Base-by-base conservation (phyloP, 2,329 filamentous ascomycete species). In the Teratosphaeriaceae sp. region DNA sequence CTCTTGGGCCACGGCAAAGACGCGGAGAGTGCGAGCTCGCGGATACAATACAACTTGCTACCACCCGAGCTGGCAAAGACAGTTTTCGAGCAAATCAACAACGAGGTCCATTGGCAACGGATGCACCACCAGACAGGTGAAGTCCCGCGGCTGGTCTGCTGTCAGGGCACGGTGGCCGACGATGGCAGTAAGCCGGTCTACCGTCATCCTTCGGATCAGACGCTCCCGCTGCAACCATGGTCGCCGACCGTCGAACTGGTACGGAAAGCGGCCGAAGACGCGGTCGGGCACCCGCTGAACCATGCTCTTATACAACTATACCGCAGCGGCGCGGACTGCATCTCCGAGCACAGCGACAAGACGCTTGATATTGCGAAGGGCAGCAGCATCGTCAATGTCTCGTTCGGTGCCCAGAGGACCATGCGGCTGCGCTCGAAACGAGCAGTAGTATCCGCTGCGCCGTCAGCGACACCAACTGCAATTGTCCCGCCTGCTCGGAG, bases 341-440 rank as follows among this genome's bases (percentile, higher is more conserved):
- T 98, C 49, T 92, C 87, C 1, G 92, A 98, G 61, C 92, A 98
- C 60, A 94, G 88, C 29, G 92, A 98, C 63, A 98, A 98, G 67
- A 95, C 90, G 0, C 72, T 98, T 19, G 92, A 98, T 61, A 92
- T 98, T 44, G 81, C 80, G 11, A 79, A 76, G 20, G 80, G 75
- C 3, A 92, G 85, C 19, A 89, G 75, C 46, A 94, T 98, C 52
- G 88, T 89, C 51, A 98, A 97, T 59, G 80, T 95, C 38, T 95
- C 88, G 52, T 75, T 97, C n/a, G 92, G 92, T 1, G 89, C 90
- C 1, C 82, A 94, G 65, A 76, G 92, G 41, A 89, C 81, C 2
- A 96, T 97, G 89, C 76, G 85, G 0, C 77, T 98, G 26, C 80
- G 92, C 40, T 90, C 84, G 9, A 95, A 94, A 67, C 84, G 84